Evolutionary conservation across 2,329 filamentous ascomycete species (phyloP).

Genomic region (Fusarium camptoceras): DNA sequence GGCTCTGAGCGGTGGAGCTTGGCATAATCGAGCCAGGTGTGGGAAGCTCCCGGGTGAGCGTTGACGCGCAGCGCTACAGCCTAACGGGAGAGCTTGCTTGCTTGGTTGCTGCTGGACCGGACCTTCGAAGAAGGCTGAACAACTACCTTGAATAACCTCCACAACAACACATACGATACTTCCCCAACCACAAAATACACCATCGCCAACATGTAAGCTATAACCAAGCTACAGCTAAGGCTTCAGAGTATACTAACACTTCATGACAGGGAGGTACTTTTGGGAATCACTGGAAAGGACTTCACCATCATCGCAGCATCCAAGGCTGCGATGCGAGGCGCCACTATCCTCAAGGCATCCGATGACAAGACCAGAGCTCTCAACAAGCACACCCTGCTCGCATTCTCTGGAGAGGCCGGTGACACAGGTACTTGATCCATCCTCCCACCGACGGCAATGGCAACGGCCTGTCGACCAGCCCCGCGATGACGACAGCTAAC

Average conservation of each 20-base stretch:
- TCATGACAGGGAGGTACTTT: conserved; percentile 85
- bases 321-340: conserved; percentile 97
- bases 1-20: conserved; percentile 48
- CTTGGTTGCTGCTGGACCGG: conserved; percentile 42
- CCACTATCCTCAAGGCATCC: conserved; percentile 91
- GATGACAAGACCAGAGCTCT: conserved; percentile 96
- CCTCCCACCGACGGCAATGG: background rate
- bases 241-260: conserved; percentile 27
- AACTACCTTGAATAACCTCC: conserved; percentile 34
- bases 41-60: conserved; percentile 42
- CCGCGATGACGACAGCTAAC: conserved; percentile 41
- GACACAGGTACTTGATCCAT: conserved; percentile 76
- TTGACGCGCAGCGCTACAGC: conserved; percentile 56
- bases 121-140: conserved; percentile 42
- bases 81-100: conserved; percentile 50
- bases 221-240: conserved; percentile 21
- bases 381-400: conserved; percentile 95
- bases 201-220: conserved; percentile 45
- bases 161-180: conserved; percentile 32
- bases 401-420: conserved; percentile 94
- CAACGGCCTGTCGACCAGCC: conserved; percentile 9
- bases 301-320: conserved; percentile 98
- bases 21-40: conserved; percentile 47
- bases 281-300: conserved; percentile 99
- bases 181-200: conserved; percentile 25